These are phyloP conservation scores for Fusarium chlamydosporum DNA, from an alignment of 2,329 filamentous ascomycete species.

Conservation along the genomic window DNA sequence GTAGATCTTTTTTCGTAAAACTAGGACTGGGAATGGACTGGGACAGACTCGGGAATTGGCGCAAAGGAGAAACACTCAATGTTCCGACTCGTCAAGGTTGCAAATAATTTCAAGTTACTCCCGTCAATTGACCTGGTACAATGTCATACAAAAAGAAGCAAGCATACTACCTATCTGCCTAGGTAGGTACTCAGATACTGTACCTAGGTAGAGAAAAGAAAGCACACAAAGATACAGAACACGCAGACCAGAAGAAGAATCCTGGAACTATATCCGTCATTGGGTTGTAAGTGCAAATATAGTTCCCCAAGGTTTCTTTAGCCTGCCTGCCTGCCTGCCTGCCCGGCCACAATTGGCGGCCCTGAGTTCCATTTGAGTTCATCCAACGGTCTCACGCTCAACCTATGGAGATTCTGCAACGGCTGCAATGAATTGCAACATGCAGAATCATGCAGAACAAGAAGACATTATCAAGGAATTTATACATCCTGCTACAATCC, in stretches of 20 bases:
- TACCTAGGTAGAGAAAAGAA: background rate
- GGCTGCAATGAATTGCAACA: slow-evolving; percentile 15
- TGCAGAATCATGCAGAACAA: slow-evolving; percentile 6
- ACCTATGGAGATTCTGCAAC: background rate
- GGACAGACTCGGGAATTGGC: slow-evolving; percentile 22
- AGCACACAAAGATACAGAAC: background rate
- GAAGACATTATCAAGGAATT: background rate
- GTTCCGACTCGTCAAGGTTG: slow-evolving; percentile 13
- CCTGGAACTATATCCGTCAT: background rate
- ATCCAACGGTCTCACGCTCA: slow-evolving; percentile 2
- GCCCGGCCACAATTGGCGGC: slow-evolving; percentile 10
- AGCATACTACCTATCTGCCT: too few relatives aligned
- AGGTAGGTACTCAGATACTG: too few relatives aligned
- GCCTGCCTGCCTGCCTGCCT: background rate
- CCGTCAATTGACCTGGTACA: slow-evolving; percentile 5
- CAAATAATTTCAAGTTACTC: slow-evolving; percentile 6
- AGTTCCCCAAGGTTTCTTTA: slow-evolving; percentile 17
- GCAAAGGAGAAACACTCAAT: slow-evolving; percentile 32
- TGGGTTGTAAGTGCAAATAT: slow-evolving; percentile 8
- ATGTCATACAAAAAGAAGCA: slow-evolving; percentile 11
- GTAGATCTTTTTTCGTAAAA: slow-evolving; percentile 9
- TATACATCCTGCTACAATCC: too few relatives aligned
- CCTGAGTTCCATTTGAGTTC: background rate
- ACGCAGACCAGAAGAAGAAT: slow-evolving; percentile 3
- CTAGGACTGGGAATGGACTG: background rate